Evolutionary conservation across 1,139 yeast species (phyloP), one percentile per base, ranked within the genome.

Genomic region (Debaryomyces nepalensis): DNA sequence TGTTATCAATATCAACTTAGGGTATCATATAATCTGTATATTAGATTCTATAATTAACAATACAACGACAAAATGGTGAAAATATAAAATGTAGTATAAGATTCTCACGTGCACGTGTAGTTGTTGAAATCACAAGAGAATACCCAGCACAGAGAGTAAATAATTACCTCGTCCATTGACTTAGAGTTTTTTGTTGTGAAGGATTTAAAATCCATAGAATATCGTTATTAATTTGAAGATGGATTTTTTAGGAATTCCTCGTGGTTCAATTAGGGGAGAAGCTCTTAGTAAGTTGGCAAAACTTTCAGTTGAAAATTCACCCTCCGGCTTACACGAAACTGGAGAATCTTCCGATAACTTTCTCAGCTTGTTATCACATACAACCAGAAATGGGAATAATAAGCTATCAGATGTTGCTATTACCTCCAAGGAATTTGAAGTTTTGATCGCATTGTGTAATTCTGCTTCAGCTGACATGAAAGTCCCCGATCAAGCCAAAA

Each of bases 391-490:
- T 8, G 41, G 20, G 15, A 33, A 42, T 16, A 40, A 42, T 26
- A 43, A 42, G 14, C 42, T 61, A 23, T 58, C 70, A 1, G 47
- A 47, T 10, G 70, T 72, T 14, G 77, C 81, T 1, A 68, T 81
- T 40, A 61, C 75, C 2, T 58, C 69, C 26, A 77, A 77, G 41
- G 96, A 89, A 58, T 75, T 82, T 55, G 96, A 90, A 55, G 81
- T 84, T 4, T 64, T 90, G 43, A 56, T 82, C 40, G 88, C 96
- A 0, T 64, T 89, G 20, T 79, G 87, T 42, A 74, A 73, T 18
- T 70, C 88, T 14, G 73, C 84, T 6, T 50, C 62, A 2, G 57
- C 55, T 26, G 70, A 80, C 8, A 57, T 67, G 45, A 70, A 71
- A 39, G 56, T 63, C 38, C 53, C 61, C 15, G 59, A 57, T 4